A percentile compares a stretch with the other conserved stretches of the same genome.
phyloP scores from a whole-genome alignment of 202 grass and related monocot genomes.

The Musa balbisiana region DNA sequence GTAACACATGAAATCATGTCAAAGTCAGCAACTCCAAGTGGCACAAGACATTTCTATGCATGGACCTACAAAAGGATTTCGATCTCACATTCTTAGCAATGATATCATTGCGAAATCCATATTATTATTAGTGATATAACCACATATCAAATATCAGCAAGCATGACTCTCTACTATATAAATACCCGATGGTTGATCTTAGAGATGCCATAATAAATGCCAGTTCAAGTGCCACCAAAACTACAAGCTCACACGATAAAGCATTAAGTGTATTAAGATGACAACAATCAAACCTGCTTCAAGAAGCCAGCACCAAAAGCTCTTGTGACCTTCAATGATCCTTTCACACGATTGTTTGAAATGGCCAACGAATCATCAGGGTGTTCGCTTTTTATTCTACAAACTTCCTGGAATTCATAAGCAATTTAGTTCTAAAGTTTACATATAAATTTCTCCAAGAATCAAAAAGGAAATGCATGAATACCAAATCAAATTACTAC shows the following conservation, averaged over 20 bases:
- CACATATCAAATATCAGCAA: too few species aligned
- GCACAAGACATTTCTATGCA: too few species aligned
- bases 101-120: too few species aligned
- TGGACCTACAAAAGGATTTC: too few species aligned
- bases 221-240: background rate
- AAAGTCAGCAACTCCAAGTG: too few species aligned
- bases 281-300: slow-evolving; percentile 49
- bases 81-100: too few species aligned
- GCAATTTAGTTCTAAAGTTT: background rate
- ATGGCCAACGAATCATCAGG: slow-evolving; percentile 66
- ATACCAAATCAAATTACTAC: slow-evolving; percentile 24
- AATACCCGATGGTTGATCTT: too few species aligned
- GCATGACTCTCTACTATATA: too few species aligned
- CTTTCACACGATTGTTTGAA: slow-evolving; percentile 78
- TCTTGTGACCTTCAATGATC: slow-evolving; percentile 77
- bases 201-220: too few species aligned
- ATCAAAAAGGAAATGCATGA: background rate
- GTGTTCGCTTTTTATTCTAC: slow-evolving; percentile 84
- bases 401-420: slow-evolving; percentile 47
- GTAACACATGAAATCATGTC: too few species aligned
- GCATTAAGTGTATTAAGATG: background rate
- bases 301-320: slow-evolving; percentile 77
- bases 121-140: too few species aligned
- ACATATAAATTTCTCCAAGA: background rate
- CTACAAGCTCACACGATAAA: background rate